Conservation (phyloP, 78 protist genomes). For the Chrysochromulina parva region DNA sequence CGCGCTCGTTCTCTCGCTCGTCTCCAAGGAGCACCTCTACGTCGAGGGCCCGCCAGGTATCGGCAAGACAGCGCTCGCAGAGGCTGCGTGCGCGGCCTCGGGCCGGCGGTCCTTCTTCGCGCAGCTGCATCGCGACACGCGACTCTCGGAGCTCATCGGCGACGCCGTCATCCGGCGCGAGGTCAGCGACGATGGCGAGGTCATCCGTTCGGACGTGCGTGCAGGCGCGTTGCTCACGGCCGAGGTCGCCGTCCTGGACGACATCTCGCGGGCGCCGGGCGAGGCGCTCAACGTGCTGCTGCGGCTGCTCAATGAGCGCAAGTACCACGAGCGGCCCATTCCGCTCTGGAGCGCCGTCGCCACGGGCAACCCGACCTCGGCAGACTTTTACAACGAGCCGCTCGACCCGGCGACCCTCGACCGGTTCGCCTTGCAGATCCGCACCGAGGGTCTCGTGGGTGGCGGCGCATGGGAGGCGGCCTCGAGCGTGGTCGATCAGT, state of each 20-base stretch:
- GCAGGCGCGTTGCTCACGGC: neutral
- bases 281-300: slow-evolving; percentile 24
- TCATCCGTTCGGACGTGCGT: neutral
- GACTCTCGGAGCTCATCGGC: neutral
- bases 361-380: slow-evolving; percentile 1
- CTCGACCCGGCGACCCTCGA: slow-evolving; percentile 19
- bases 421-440: neutral
- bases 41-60: neutral
- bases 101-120: neutral
- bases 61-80: neutral
- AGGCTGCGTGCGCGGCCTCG: neutral
- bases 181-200: neutral
- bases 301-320: neutral
- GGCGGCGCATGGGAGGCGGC: no score
- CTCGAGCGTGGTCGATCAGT: no score
- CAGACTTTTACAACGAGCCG: neutral
- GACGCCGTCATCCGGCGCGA: neutral
- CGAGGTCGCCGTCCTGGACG: slow-evolving; percentile 12
- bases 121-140: neutral
- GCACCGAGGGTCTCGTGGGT: neutral
- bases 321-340: neutral
- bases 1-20: no score
- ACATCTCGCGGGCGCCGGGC: slow-evolving; percentile 24
- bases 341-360: neutral
- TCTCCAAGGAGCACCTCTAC: no score